A percentile compares a stretch with the other conserved stretches of the same genome.
These are phyloP conservation scores for Musa itinerans DNA, from an alignment of 176 grass and related monocot genomes.

Conservation along the genomic window DNA sequence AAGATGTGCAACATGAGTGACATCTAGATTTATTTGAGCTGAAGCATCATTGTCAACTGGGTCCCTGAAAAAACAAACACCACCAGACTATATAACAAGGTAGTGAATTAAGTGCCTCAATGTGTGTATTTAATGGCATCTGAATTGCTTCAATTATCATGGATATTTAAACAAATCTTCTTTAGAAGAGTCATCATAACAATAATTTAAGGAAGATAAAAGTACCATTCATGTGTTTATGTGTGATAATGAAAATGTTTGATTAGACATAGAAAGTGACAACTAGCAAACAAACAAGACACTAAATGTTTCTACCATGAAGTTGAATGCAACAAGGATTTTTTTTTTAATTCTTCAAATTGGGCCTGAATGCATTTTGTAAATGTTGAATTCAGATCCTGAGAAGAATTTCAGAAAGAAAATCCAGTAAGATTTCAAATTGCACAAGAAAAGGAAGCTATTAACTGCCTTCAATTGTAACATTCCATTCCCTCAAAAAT, in stretches of 20 bases:
- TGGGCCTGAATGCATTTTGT: too few relatives aligned
- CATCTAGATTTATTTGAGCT: slow-evolving; percentile 32
- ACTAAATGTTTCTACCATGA: too few relatives aligned
- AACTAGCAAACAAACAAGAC: not conserved
- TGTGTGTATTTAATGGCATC: not conserved
- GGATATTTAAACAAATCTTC: not conserved
- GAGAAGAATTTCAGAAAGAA: too few relatives aligned
- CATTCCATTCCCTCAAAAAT: too few relatives aligned
- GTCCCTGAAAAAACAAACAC: slow-evolving; percentile 28
- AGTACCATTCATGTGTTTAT: not conserved
- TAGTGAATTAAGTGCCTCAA: not conserved
- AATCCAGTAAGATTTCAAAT: too few relatives aligned
- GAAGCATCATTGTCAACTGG: slow-evolving; percentile 31
- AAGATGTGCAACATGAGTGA: slow-evolving; percentile 29
- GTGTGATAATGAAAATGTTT: not conserved
- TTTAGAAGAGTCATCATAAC: not conserved
- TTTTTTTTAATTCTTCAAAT: too few relatives aligned
- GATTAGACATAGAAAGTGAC: not conserved
- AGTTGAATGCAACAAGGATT: too few relatives aligned
- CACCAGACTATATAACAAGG: not conserved
- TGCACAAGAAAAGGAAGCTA: too few relatives aligned
- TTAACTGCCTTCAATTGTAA: too few relatives aligned
- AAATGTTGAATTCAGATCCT: too few relatives aligned
- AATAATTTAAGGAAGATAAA: not conserved
- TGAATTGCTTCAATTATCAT: not conserved